Conservation (phyloP, 1,284 basidiomycete genomes). For the Leccinum proliferum region DNA sequence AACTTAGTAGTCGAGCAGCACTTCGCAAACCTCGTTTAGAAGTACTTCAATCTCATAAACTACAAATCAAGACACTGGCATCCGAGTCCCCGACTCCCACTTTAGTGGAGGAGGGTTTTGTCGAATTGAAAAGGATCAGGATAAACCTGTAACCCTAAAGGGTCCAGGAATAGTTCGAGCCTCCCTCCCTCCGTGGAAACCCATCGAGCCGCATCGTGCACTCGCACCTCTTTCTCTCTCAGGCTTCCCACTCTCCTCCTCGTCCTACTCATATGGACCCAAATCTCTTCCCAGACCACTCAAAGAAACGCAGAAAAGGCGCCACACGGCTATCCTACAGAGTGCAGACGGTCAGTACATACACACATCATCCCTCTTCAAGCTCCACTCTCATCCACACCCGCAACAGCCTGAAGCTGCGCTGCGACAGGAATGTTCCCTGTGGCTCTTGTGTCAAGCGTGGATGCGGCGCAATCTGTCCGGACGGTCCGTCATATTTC, state of each 20-base stretch:
- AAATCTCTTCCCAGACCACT: slow-evolving; percentile 31
- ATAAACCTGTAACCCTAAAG: no score
- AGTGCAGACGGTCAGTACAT: slow-evolving; percentile 55
- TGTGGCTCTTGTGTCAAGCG: slow-evolving; percentile 40
- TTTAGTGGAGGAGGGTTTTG: no score
- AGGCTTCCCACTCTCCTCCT: slow-evolving; percentile 20
- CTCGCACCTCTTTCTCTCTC: slow-evolving; percentile 9
- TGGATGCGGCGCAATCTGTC: slow-evolving; percentile 71
- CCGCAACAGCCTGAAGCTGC: slow-evolving; percentile 55
- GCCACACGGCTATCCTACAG: slow-evolving; percentile 72
- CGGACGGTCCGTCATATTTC: slow-evolving; percentile 37
- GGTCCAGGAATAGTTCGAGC: background rate
- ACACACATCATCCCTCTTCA: background rate
- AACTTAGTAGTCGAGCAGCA: no score
- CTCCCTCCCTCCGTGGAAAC: slow-evolving; percentile 16
- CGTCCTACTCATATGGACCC: slow-evolving; percentile 31
- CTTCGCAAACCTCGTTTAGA: no score
- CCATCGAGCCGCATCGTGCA: slow-evolving; percentile 17
- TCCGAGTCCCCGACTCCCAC: no score
- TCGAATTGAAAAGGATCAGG: no score
- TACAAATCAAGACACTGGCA: no score
- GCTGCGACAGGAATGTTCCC: slow-evolving; percentile 58
- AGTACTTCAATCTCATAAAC: no score
- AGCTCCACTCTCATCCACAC: background rate
- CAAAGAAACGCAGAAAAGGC: slow-evolving; percentile 69